phyloP scores from a whole-genome alignment of 2,329 filamentous ascomycete species.

The Xylaria polymorpha region DNA sequence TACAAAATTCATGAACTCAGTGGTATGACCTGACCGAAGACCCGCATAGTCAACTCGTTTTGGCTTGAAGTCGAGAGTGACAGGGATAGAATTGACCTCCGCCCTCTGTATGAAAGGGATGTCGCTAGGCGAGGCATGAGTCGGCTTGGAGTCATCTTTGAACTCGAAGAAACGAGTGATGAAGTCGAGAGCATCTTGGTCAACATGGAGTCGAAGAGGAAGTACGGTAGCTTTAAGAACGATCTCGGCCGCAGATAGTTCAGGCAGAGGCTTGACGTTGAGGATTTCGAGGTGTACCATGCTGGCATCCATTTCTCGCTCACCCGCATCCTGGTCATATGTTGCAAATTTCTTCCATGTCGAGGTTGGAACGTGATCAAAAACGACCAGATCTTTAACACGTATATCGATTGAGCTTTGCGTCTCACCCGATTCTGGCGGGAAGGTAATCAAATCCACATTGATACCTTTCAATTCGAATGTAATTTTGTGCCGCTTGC shows the following conservation, averaged over 20 bases:
- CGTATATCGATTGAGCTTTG: constrained; percentile 88
- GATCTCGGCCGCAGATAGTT: constrained; percentile 88
- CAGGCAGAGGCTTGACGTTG: constrained; percentile 85
- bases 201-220: constrained; percentile 90
- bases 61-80: constrained; percentile 95
- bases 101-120: constrained; percentile 89
- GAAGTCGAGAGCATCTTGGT: constrained; percentile 97
- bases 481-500: constrained; percentile 92
- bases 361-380: constrained; percentile 92
- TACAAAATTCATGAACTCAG: constrained; percentile 99
- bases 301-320: constrained; percentile 83
- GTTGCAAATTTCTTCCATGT: constrained; percentile 99
- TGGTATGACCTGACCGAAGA: constrained; percentile 90
- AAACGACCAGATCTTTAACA: constrained; percentile 85
- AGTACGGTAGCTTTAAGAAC: constrained; percentile 83
- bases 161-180: constrained; percentile 98
- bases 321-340: constrained; percentile 88
- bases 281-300: constrained; percentile 93
- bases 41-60: constrained; percentile 97
- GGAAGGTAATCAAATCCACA: constrained; percentile 84
- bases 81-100: constrained; percentile 83
- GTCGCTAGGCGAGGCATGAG: constrained; percentile 72
- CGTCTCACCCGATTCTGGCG: constrained; percentile 80
- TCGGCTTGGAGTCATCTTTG: constrained; percentile 77
- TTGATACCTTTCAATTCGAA: constrained; percentile 90